Conservation (phyloP, 164 flowering plant genomes). For the Taxillus chinensis region DNA sequence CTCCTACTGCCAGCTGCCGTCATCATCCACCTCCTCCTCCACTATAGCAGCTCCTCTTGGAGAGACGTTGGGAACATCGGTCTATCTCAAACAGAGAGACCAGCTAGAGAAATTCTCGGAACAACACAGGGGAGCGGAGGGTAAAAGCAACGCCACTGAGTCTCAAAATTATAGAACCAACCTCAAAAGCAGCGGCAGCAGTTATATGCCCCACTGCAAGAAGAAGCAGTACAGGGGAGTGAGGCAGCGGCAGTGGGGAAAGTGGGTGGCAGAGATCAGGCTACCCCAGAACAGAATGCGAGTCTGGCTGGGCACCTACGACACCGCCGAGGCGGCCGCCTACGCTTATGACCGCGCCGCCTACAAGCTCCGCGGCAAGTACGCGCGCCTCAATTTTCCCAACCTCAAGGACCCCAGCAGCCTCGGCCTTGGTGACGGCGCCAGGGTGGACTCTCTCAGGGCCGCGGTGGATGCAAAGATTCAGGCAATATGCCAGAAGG, state of each 20-base stretch:
- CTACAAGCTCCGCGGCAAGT: constrained; percentile 79
- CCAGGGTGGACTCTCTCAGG: constrained; percentile 35
- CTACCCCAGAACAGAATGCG: constrained; percentile 86
- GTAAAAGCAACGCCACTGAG: constrained; percentile 10
- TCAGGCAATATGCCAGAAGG: constrained; percentile 63
- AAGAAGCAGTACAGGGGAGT: constrained; percentile 94
- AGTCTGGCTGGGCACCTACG: constrained; percentile 94
- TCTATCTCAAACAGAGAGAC: constrained; percentile 65
- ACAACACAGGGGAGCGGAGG: constrained; percentile 35
- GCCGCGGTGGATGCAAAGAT: constrained; percentile 74
- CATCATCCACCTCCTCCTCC: constrained; percentile 11
- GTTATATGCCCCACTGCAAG: constrained; percentile 15
- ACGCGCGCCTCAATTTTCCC: constrained; percentile 83
- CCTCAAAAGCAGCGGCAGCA: constrained; percentile 7
- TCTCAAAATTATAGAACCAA: not conserved
- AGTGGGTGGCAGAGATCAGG: constrained; percentile 97
- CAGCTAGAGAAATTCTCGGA: constrained; percentile 38
- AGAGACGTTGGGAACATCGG: constrained; percentile 67
- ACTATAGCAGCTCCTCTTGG: constrained; percentile 2
- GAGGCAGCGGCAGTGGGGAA: constrained; percentile 98
- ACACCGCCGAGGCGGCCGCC: constrained; percentile 84
- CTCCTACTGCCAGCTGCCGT: constrained; percentile 24
- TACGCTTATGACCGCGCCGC: constrained; percentile 93
- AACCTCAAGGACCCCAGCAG: constrained; percentile 39
- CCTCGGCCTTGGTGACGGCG: constrained; percentile 36